phyloP scores from a whole-genome alignment of 2,329 filamentous ascomycete genomes.

The Colletotrichum theobromicola region DNA sequence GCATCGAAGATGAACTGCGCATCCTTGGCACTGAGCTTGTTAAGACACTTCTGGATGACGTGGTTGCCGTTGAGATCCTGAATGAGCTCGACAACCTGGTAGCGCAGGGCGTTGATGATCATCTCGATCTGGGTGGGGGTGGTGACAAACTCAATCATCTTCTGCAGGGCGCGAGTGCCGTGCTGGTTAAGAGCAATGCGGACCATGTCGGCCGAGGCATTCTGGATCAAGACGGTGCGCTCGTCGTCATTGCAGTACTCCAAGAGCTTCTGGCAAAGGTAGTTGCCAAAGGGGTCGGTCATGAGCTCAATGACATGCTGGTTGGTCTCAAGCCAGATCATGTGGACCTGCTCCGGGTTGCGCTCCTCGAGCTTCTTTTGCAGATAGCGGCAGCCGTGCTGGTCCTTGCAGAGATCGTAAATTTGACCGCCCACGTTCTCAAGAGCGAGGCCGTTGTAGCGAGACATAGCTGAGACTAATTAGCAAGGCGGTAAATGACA shows the following conservation, averaged over 20 bases:
- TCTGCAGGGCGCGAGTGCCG: constrained; percentile 93
- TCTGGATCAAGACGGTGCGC: constrained; percentile 89
- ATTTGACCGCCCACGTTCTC: constrained; percentile 84
- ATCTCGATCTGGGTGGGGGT: constrained; percentile 84
- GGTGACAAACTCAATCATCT: constrained; percentile 98
- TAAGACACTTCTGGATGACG: constrained; percentile 98
- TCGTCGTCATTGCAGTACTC: constrained; percentile 96
- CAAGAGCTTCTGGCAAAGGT: constrained; percentile 96
- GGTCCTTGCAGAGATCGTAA: constrained; percentile 93
- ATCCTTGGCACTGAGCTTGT: constrained; percentile 84
- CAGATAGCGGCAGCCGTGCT: constrained; percentile 95
- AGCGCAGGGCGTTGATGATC: constrained; percentile 83
- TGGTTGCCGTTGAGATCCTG: constrained; percentile 99
- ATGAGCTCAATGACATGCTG: constrained; percentile 95
- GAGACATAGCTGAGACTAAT: constrained; percentile 65
- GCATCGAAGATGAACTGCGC: constrained; percentile 97
- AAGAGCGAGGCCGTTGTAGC: constrained; percentile 82
- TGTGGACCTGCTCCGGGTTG: constrained; percentile 80
- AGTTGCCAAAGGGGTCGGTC: constrained; percentile 99
- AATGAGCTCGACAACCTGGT: constrained; percentile 90
- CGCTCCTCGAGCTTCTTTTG: constrained; percentile 97
- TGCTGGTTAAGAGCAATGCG: constrained; percentile 96
- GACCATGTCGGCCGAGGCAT: constrained; percentile 86
- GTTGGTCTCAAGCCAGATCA: constrained; percentile 94
- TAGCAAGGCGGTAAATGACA: constrained; percentile 25